These are phyloP conservation scores for Aureobasidium uvarum DNA, from an alignment of 2,329 filamentous ascomycete genomes.

Conservation along the genomic window DNA sequence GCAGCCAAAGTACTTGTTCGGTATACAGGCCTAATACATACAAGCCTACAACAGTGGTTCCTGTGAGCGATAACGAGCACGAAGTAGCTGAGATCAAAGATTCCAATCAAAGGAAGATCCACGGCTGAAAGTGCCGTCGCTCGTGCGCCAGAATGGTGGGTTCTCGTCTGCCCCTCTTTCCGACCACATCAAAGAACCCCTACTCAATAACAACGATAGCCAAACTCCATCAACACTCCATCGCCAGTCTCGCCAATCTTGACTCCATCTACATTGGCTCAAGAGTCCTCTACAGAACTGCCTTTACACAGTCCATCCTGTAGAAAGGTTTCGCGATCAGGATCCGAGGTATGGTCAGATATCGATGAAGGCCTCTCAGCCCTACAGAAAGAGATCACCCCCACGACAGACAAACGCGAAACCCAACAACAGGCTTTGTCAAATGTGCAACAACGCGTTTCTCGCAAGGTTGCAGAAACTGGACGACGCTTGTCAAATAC, in stretches of 20 bases:
- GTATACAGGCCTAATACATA: not conserved
- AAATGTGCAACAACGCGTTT: slow-evolving; percentile 12
- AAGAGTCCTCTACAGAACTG: not conserved
- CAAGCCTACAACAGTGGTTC: not conserved
- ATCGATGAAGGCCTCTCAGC: slow-evolving; percentile 17
- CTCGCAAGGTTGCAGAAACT: slow-evolving; percentile 5
- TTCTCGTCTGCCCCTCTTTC: slow-evolving; percentile 5
- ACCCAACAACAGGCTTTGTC: not conserved
- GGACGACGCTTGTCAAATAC: slow-evolving; percentile 1
- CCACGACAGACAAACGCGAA: slow-evolving; percentile 5
- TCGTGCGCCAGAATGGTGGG: slow-evolving; percentile 24
- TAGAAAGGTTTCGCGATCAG: slow-evolving; percentile 8
- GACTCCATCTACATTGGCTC: not conserved
- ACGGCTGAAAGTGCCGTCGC: slow-evolving; percentile 7
- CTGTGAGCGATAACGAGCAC: not conserved
- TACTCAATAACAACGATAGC: not conserved
- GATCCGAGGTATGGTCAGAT: slow-evolving; percentile 19
- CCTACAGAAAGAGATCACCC: slow-evolving; percentile 12
- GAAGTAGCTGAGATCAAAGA: not conserved
- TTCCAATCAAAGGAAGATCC: not conserved
- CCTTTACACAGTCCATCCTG: not conserved
- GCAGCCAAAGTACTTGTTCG: not conserved
- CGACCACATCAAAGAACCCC: not conserved
- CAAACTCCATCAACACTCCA: not conserved
- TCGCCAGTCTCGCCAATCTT: not conserved